A percentile compares a stretch with the other conserved stretches of the same genome.
Conservation (phyloP, 768 basidiomycete genomes). For the Podaxis sp. region DNA sequence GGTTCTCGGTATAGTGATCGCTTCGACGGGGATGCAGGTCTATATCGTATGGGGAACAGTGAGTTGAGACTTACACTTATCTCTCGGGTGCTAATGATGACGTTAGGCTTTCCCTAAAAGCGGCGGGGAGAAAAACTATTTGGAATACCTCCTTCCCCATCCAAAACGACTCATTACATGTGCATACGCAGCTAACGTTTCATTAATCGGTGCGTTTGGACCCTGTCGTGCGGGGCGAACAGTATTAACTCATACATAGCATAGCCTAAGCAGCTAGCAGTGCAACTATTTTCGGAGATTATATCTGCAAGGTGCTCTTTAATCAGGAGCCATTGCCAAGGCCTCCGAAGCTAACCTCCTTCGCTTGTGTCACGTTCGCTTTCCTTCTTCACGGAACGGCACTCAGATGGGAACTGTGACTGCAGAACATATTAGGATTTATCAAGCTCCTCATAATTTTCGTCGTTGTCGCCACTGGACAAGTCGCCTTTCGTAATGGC, state of each 20-base stretch:
- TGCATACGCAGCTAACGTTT: constrained; percentile 45
- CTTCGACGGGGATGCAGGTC: constrained; percentile 32
- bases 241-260: background rate
- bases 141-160: constrained; percentile 54
- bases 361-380: constrained; percentile 31
- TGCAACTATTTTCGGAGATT: constrained; percentile 57
- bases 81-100: background rate
- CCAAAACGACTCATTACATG: constrained; percentile 49
- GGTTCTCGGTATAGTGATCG: constrained; percentile 35
- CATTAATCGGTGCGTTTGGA: constrained; percentile 36
- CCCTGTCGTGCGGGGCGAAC: background rate
- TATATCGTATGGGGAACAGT: constrained; percentile 36
- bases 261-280: constrained; percentile 31
- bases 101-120: constrained; percentile 49
- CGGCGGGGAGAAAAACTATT: constrained; percentile 65
- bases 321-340: constrained; percentile 19
- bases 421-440: constrained; percentile 59
- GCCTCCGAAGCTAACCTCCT: constrained; percentile 25
- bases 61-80: constrained; percentile 10
- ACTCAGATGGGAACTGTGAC: constrained; percentile 46
- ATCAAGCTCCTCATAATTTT: constrained; percentile 51
- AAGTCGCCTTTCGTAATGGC: constrained; percentile 37
- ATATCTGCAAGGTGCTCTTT: constrained; percentile 27
- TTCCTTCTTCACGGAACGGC: constrained; percentile 40
- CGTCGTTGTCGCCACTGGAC: constrained; percentile 44